A percentile compares a stretch with the other conserved stretches of the same genome.
Evolutionary conservation across 2,329 filamentous ascomycete species (phyloP).

Genomic region (Cordyceps cateniannulata): DNA sequence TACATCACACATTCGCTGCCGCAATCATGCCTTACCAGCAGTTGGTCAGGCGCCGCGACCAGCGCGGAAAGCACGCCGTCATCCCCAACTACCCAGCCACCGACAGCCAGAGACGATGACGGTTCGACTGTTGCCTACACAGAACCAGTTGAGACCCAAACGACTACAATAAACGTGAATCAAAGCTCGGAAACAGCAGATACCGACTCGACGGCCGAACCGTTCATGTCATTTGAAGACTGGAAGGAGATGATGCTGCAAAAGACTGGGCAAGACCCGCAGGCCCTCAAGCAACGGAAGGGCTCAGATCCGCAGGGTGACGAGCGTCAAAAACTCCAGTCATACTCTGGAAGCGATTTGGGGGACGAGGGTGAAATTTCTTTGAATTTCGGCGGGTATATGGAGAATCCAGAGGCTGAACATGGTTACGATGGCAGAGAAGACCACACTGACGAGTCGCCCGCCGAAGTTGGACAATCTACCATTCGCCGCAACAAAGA

Average conservation of each 20-base stretch:
- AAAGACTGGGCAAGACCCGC: constrained; percentile 67
- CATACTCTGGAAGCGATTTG: constrained; percentile 63
- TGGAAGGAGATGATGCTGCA: constrained; percentile 94
- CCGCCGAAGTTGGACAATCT: constrained; percentile 39
- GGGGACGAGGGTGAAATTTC: constrained; percentile 84
- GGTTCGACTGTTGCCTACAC: not conserved
- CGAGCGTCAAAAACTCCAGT: constrained; percentile 44
- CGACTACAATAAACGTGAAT: not conserved
- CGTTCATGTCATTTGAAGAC: constrained; percentile 95
- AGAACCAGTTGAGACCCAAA: not conserved
- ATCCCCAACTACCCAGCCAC: constrained; percentile 4
- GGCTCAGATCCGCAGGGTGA: constrained; percentile 38
- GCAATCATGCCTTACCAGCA: constrained; percentile 67
- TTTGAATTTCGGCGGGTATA: constrained; percentile 38
- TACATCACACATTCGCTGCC: constrained; percentile 75
- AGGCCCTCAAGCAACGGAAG: constrained; percentile 61
- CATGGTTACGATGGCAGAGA: constrained; percentile 16
- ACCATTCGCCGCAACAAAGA: constrained; percentile 71
- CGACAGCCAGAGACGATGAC: not conserved
- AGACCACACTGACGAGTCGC: constrained; percentile 28
- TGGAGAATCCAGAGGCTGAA: constrained; percentile 15
- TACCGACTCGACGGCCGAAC: constrained; percentile 21
- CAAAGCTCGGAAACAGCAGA: not conserved
- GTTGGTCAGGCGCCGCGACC: constrained; percentile 37
- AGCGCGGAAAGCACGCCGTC: constrained; percentile 16